phyloP scores from a whole-genome alignment of 2,329 filamentous ascomycete species.

The Fonsecaea erecta region DNA sequence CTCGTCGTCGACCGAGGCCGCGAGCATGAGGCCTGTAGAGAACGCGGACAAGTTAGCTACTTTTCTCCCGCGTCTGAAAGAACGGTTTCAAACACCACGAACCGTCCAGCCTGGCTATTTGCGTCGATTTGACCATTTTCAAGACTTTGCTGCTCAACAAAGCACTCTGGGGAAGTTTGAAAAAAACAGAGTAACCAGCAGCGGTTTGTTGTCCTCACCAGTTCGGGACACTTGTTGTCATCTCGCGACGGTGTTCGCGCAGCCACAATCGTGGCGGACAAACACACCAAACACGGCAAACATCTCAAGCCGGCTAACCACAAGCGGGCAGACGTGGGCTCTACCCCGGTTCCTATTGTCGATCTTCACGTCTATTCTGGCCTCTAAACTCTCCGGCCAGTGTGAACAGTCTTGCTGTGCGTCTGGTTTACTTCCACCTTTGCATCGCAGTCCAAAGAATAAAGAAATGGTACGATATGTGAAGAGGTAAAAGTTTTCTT shows the following conservation, averaged over 20 bases:
- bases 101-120: slow-evolving; percentile 5
- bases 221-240: slow-evolving; percentile 2
- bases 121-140: slow-evolving; percentile 7
- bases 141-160: background rate
- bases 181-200: background rate
- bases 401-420: no score
- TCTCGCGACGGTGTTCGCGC: background rate
- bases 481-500: no score
- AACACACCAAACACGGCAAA: background rate
- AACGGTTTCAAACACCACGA: background rate
- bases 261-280: background rate
- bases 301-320: background rate
- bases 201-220: background rate
- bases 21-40: slow-evolving; percentile 81
- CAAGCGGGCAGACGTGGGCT: no score
- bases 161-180: background rate
- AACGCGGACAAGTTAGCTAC: slow-evolving; percentile 11
- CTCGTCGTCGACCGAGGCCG: slow-evolving; percentile 91
- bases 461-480: no score
- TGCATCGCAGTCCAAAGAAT: no score
- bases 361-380: no score
- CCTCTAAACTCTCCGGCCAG: no score
- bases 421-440: no score
- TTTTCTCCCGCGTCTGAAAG: background rate
- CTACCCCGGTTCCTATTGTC: no score